phyloP scores from a whole-genome alignment of 1,284 basidiomycete species.

The Leccinum griseonigrum region DNA sequence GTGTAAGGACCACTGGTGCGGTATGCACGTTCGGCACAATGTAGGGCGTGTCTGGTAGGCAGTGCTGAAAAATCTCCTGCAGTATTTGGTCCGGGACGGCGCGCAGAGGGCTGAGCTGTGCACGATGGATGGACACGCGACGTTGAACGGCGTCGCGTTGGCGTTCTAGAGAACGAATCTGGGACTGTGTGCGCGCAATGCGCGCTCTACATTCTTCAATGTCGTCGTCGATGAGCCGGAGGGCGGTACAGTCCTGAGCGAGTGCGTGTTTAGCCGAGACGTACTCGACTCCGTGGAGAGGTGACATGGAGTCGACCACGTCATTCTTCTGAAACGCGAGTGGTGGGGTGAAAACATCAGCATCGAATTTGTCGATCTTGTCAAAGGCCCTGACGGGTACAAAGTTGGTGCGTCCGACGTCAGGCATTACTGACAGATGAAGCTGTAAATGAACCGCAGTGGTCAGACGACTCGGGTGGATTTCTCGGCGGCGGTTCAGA shows the following conservation, averaged over 20 bases:
- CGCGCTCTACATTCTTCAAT: slow-evolving; percentile 17
- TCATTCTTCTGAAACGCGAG: slow-evolving; percentile 5
- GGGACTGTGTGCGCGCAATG: slow-evolving; percentile 17
- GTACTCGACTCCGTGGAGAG: slow-evolving; percentile 20
- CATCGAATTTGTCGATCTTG: neutral
- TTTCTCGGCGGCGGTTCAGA: neutral
- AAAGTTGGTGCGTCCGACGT: neutral
- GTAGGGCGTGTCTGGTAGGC: slow-evolving; percentile 24
- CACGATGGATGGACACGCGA: slow-evolving; percentile 24
- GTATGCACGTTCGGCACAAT: slow-evolving; percentile 19
- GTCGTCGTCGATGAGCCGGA: slow-evolving; percentile 15
- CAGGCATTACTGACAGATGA: slow-evolving; percentile 3
- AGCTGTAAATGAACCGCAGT: slow-evolving; percentile 1
- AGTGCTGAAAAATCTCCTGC: slow-evolving; percentile 31
- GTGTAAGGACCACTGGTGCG: slow-evolving; percentile 30
- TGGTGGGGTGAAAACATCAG: neutral
- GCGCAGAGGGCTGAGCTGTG: slow-evolving; percentile 28
- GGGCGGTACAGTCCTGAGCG: slow-evolving; percentile 10
- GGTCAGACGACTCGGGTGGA: neutral
- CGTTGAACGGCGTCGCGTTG: slow-evolving; percentile 16
- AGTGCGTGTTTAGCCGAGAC: slow-evolving; percentile 17
- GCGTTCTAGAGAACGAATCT: slow-evolving; percentile 20
- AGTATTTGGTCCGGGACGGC: slow-evolving; percentile 31
- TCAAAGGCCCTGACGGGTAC: neutral
- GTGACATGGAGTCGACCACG: slow-evolving; percentile 24